Conservation (phyloP, 2,329 filamentous ascomycete genomes). For the Cladosporium colombiae region DNA sequence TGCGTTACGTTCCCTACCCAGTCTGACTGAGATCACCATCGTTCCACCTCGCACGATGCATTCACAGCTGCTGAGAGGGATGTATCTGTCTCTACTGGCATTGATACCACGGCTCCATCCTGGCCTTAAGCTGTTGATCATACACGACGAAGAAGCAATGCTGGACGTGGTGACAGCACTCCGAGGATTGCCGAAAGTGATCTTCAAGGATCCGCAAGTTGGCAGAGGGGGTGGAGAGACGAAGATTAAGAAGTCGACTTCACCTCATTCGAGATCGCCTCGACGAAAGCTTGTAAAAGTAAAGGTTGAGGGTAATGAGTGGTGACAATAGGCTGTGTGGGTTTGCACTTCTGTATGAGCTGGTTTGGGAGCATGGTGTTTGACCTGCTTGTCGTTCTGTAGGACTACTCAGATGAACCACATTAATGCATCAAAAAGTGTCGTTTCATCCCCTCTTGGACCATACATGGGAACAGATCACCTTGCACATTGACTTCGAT, state of each 20-base stretch:
- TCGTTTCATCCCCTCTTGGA: neutral
- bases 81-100: slow-evolving; percentile 31
- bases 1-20: slow-evolving; percentile 27
- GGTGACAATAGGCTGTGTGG: neutral
- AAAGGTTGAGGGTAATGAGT: neutral
- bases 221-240: slow-evolving; percentile 1
- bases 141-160: slow-evolving; percentile 91
- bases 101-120: slow-evolving; percentile 27
- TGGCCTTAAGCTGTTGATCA: slow-evolving; percentile 63
- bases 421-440: neutral
- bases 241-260: slow-evolving; percentile 15
- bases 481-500: neutral
- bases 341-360: neutral
- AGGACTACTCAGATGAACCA: neutral
- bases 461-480: neutral
- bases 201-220: slow-evolving; percentile 18
- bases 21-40: slow-evolving; percentile 27
- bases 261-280: neutral
- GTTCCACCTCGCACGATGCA: slow-evolving; percentile 25
- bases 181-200: slow-evolving; percentile 21
- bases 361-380: neutral
- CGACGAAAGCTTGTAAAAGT: neutral
- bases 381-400: neutral
- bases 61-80: slow-evolving; percentile 28
- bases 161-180: slow-evolving; percentile 66